These are phyloP conservation scores for Lotus japonicus DNA, from an alignment of 306 rosid species.

Conservation along the genomic window DNA sequence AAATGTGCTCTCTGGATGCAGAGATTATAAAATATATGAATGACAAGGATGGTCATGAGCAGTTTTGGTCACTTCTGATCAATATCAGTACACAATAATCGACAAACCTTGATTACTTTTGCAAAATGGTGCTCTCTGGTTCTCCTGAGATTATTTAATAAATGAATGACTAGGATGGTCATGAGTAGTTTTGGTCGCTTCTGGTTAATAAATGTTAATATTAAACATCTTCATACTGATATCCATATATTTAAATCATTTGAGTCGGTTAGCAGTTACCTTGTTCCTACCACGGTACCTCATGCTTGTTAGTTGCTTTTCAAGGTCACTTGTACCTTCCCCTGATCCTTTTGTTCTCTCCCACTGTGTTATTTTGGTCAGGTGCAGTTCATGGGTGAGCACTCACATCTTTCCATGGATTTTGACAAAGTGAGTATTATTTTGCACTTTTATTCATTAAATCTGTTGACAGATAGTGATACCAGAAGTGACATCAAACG, in stretches of 20 bases:
- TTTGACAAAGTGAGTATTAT: constrained; percentile 74
- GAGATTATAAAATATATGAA: background rate
- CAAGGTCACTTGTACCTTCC: constrained; percentile 17
- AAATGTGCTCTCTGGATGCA: background rate
- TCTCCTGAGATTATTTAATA: no score
- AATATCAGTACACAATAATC: constrained; percentile 19
- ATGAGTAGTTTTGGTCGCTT: constrained; percentile 5
- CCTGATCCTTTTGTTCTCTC: constrained; percentile 20
- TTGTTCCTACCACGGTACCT: constrained; percentile 15
- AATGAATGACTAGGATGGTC: background rate
- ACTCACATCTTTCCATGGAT: constrained; percentile 89
- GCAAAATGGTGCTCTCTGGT: background rate
- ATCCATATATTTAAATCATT: background rate
- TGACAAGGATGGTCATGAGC: constrained; percentile 6
- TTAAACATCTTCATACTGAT: constrained; percentile 11
- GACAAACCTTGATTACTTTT: background rate
- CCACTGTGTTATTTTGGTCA: constrained; percentile 26
- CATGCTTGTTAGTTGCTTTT: constrained; percentile 1
- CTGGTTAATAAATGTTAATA: background rate
- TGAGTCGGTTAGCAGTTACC: background rate
- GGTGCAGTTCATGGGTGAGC: constrained; percentile 91
- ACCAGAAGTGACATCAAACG: constrained; percentile 17
- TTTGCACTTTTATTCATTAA: constrained; percentile 20
- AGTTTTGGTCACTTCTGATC: background rate
- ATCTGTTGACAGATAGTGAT: constrained; percentile 10